Base-by-base conservation (phyloP, 2,329 filamentous ascomycete genomes). In the Ambrosiella xylebori region DNA sequence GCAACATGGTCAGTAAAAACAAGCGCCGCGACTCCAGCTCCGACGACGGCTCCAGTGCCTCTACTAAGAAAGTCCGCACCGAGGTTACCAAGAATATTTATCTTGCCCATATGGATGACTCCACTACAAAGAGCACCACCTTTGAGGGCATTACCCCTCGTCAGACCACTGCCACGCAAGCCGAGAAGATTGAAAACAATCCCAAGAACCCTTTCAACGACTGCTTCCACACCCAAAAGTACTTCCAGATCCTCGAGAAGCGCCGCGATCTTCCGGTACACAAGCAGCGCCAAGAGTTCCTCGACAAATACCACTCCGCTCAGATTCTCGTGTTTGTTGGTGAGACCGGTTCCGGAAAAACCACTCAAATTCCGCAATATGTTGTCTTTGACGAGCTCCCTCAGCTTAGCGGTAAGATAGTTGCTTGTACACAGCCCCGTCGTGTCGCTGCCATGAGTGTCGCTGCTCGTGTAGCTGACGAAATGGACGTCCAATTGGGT, bases 261-360 rank as follows among this genome's bases (percentile, higher is more conserved):
- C 79, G 93, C 64, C 81, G 90, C 67, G 84, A 89, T 65, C 78
- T 98, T 61, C 93, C 93, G 12, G 93, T 98, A 49, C 84, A 95
- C 71, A 84, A 88, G 67, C 93, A 98, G 71, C 84, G 86, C 70
- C 82, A 93, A 71, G 93, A 98, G 69, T 98, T 98, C 68, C 78
- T 98, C 61, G 76, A 90, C 67, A 81, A 95, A 66, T 98, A 94
- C 73, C 94, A 98, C 66, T 82, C 85, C 65, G 88, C 84, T 27
- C 93, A 98, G 72, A 96, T 98, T 64, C 82, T 98, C 61, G 93
- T 98, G 66, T 96, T 98, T 67, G 93, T 98, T 63, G 93, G 93
- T 74, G 93, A 98, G 76, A 98, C 93, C 7, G 93, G 94, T 81
- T 98, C 93, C 64, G 93, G 93, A 74, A 98, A 98, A 76, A 98